Percentiles rank a stretch among this genome's conserved stretches.
These are phyloP conservation scores for Collariella sp. DNA, from an alignment of 495 filamentous ascomycete genomes.

Conservation along the genomic window DNA sequence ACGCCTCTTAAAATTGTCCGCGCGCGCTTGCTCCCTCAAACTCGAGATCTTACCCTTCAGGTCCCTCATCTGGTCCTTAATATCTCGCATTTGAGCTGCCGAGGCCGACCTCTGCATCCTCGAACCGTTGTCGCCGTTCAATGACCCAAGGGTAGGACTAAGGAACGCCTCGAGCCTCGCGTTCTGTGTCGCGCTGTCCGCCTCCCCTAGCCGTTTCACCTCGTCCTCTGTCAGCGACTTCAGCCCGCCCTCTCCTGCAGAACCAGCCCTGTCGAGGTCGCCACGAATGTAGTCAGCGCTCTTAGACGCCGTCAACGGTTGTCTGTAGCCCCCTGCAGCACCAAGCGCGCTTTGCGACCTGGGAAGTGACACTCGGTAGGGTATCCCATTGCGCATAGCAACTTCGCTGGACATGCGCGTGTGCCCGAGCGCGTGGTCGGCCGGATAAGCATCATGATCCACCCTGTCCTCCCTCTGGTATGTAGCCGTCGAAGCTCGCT, in stretches of 20 bases:
- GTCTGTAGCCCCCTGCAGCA: conserved; percentile 41
- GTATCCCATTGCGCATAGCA: conserved; percentile 32
- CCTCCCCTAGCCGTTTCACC: conserved; percentile 21
- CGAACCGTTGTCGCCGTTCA: conserved; percentile 17
- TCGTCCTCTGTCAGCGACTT: conserved; percentile 37
- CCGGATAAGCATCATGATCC: conserved; percentile 5
- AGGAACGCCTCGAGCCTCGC: conserved; percentile 29
- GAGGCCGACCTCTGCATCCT: conserved; percentile 44
- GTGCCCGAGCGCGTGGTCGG: conserved; percentile 25
- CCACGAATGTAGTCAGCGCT: conserved; percentile 32
- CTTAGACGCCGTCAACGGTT: conserved; percentile 30
- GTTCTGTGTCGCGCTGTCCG: conserved; percentile 19
- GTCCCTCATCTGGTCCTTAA: conserved; percentile 89
- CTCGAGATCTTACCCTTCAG: conserved; percentile 85
- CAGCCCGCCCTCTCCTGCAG: conserved; percentile 19
- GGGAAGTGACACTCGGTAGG: conserved; percentile 26
- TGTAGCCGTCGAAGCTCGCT: conserved; percentile 28
- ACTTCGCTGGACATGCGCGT: conserved; percentile 39
- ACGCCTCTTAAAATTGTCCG: conserved; percentile 71
- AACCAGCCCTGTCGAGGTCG: conserved; percentile 14
- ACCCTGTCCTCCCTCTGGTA: conserved; percentile 17
- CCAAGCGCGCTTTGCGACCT: conserved; percentile 44
- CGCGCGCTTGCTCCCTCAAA: conserved; percentile 70
- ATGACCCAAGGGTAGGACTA: conserved; percentile 33
- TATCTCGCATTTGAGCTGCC: conserved; percentile 65